phyloP scores from a whole-genome alignment of 805 yeast species.

The Myxozyma vanderwaltii region DNA sequence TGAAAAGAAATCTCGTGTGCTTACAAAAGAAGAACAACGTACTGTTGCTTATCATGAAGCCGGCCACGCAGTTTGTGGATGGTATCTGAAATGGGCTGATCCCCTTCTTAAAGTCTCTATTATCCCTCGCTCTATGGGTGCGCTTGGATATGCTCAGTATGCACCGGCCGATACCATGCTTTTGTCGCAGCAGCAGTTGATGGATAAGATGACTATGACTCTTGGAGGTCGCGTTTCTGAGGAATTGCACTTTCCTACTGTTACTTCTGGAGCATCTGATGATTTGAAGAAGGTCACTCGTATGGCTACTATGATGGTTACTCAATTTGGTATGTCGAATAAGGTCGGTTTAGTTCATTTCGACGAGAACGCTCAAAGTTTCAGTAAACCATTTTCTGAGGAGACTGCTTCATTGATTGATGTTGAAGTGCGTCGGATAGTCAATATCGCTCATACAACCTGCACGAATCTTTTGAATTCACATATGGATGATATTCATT shows the following conservation, averaged over 20 bases:
- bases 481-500: slow-evolving; percentile 72
- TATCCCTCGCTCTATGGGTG: slow-evolving; percentile 96
- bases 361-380: slow-evolving; percentile 67
- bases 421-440: slow-evolving; percentile 75
- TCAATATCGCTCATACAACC: slow-evolving; percentile 69
- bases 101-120: slow-evolving; percentile 94
- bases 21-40: slow-evolving; percentile 82
- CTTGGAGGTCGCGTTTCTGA: slow-evolving; percentile 97
- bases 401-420: slow-evolving; percentile 82
- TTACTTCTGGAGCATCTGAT: slow-evolving; percentile 94
- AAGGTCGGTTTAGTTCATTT: slow-evolving; percentile 82
- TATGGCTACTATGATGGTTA: slow-evolving; percentile 92
- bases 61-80: slow-evolving; percentile 98
- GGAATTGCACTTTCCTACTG: slow-evolving; percentile 87
- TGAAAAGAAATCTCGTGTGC: slow-evolving; percentile 82
- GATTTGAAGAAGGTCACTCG: slow-evolving; percentile 95
- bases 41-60: slow-evolving; percentile 98
- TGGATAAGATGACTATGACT: slow-evolving; percentile 94
- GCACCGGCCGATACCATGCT: slow-evolving; percentile 90
- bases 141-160: slow-evolving; percentile 96
- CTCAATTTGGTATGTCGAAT: slow-evolving; percentile 85
- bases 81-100: slow-evolving; percentile 89
- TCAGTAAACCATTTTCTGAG: slow-evolving; percentile 87
- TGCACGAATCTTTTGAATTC: slow-evolving; percentile 71
- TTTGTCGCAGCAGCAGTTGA: slow-evolving; percentile 72